Conservation (phyloP, 495 filamentous ascomycete species). For the Podospora australis region DNA sequence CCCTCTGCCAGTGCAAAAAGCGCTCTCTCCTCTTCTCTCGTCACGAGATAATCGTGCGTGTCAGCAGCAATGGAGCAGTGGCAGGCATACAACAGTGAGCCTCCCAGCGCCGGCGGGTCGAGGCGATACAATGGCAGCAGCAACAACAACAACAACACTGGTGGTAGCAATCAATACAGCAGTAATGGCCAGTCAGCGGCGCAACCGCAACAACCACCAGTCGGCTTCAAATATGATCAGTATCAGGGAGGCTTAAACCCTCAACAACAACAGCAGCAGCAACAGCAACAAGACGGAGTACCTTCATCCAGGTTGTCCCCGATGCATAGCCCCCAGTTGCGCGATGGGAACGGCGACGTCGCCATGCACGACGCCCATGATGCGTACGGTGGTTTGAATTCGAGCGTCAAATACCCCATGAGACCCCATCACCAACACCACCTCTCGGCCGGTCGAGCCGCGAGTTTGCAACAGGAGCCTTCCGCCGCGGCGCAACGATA, state of each 20-base stretch:
- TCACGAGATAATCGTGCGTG: constrained; percentile 2
- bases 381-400: constrained; percentile 62
- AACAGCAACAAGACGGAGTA: background rate
- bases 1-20: no score
- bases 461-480: constrained; percentile 60
- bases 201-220: constrained; percentile 48
- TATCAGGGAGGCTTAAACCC: constrained; percentile 56
- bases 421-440: constrained; percentile 59
- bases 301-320: constrained; percentile 58
- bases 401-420: constrained; percentile 62
- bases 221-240: constrained; percentile 67
- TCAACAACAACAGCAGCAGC: constrained; percentile 24
- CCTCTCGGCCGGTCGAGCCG: constrained; percentile 39
- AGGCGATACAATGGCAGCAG: constrained; percentile 46
- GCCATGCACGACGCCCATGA: constrained; percentile 86
- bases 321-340: constrained; percentile 56
- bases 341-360: constrained; percentile 75
- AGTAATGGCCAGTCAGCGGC: constrained; percentile 22
- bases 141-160: constrained; percentile 32
- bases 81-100: constrained; percentile 43
- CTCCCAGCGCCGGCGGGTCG: constrained; percentile 35
- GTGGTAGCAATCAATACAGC: constrained; percentile 41
- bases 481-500: constrained; percentile 84
- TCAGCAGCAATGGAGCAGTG: constrained; percentile 51
- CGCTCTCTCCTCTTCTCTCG: no score